These are phyloP conservation scores for Xylaria sp. DNA, from an alignment of 2,329 filamentous ascomycete genomes.

Conservation along the genomic window DNA sequence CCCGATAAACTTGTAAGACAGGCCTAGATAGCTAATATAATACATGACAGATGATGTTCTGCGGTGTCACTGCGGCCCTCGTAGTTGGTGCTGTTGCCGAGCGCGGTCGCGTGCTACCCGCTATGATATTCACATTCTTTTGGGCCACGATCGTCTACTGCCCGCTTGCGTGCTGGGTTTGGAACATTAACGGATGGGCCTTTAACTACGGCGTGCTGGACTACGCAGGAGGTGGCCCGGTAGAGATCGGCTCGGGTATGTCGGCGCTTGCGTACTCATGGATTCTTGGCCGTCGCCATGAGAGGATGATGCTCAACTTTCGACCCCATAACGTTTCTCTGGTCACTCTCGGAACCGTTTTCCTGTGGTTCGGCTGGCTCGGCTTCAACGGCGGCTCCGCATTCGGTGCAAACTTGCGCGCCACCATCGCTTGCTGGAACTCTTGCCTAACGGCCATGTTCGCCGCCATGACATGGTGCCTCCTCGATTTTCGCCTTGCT, in stretches of 20 bases:
- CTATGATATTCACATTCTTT: conserved; percentile 94
- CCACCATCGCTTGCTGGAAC: conserved; percentile 98
- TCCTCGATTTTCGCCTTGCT: conserved; percentile 94
- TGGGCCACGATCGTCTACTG: conserved; percentile 99
- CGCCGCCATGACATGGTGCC: conserved; percentile 89
- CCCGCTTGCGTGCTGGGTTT: conserved; percentile 94
- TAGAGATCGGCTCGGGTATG: conserved; percentile 95
- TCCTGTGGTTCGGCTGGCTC: conserved; percentile 99
- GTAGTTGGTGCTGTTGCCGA: conserved; percentile 92
- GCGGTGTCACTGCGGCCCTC: conserved; percentile 89
- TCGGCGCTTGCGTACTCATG: conserved; percentile 94
- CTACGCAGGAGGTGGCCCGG: conserved; percentile 94
- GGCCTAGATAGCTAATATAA: conserved; percentile 26
- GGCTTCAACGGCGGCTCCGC: conserved; percentile 98
- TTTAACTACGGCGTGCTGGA: conserved; percentile 92
- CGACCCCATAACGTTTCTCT: conserved; percentile 98
- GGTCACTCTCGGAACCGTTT: conserved; percentile 92
- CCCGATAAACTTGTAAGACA: background rate
- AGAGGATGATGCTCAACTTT: conserved; percentile 99
- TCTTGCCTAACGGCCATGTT: conserved; percentile 93
- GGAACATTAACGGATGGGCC: conserved; percentile 94
- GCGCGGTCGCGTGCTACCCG: conserved; percentile 89
- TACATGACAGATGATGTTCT: conserved; percentile 87
- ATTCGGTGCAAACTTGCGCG: conserved; percentile 93
- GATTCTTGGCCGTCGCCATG: conserved; percentile 94